These are phyloP conservation scores for Globisporangium viniferum DNA, from an alignment of 352 stramenopile species.

Conservation along the genomic window DNA sequence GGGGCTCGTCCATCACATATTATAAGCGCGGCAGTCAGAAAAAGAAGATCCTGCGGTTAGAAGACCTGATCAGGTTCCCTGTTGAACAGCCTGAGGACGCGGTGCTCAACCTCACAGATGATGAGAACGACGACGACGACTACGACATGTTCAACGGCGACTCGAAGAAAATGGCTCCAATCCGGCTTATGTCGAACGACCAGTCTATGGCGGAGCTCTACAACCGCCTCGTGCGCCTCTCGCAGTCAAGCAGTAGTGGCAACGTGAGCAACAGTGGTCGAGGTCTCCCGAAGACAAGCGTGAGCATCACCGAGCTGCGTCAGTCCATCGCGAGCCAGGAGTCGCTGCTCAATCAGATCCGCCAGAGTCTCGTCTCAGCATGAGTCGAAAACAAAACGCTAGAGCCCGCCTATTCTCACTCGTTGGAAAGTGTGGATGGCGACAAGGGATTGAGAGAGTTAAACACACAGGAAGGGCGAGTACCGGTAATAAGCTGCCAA, in stretches of 20 bases:
- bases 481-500: background rate
- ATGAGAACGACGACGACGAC: constrained; percentile 11
- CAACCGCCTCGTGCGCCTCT: constrained; percentile 18
- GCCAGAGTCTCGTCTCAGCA: constrained; percentile 10
- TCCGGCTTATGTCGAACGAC: constrained; percentile 13
- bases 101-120: constrained; percentile 4
- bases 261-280: background rate
- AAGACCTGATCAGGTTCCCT: constrained; percentile 20
- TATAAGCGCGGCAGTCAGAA: constrained; percentile 19
- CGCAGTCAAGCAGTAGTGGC: constrained; percentile 6
- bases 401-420: background rate
- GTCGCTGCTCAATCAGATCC: constrained; percentile 12
- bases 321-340: constrained; percentile 18
- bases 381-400: background rate
- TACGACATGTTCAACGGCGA: constrained; percentile 8
- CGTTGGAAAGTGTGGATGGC: constrained; percentile 14
- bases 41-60: constrained; percentile 20
- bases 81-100: constrained; percentile 6
- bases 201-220: constrained; percentile 19
- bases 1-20: constrained; percentile 18
- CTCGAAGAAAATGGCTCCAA: constrained; percentile 13
- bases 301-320: constrained; percentile 12
- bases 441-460: background rate
- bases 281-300: background rate
- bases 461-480: background rate